A percentile compares a stretch with the other conserved stretches of the same genome.
Evolutionary conservation across 129 eudicot species (phyloP).

Genomic region (Calendula officinalis): DNA sequence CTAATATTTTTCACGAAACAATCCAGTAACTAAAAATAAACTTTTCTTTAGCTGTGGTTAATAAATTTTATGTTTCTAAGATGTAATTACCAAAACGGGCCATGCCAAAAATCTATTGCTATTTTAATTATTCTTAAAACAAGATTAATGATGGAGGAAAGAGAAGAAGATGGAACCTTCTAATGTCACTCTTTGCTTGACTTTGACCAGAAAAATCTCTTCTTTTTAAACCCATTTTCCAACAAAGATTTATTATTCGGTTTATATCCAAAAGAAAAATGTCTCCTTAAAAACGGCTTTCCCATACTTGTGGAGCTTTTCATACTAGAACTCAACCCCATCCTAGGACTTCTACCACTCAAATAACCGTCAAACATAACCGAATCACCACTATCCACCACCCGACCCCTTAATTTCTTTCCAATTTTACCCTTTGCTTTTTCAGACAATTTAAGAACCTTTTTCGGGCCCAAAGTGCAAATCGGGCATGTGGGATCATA

Average conservation of each 20-base stretch:
- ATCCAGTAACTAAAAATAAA: too few relatives aligned
- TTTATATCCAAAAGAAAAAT: constrained; percentile 79
- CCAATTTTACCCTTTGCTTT: constrained; percentile 58
- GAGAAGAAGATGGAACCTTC: constrained; percentile 30
- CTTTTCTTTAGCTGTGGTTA: too few relatives aligned
- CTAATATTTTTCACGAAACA: too few relatives aligned
- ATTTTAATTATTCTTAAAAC: too few relatives aligned
- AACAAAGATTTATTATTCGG: constrained; percentile 42
- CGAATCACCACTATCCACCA: constrained; percentile 45
- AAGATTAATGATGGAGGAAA: background rate
- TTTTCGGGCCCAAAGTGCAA: constrained; percentile 89
- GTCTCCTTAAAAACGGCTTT: constrained; percentile 72
- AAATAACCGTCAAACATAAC: constrained; percentile 41
- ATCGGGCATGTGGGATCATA: constrained; percentile 92
- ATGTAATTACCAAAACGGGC: too few relatives aligned
- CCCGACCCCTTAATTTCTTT: constrained; percentile 57
- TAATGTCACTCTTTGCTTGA: constrained; percentile 64
- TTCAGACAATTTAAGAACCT: constrained; percentile 57
- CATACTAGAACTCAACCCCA: constrained; percentile 67
- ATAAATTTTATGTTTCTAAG: too few relatives aligned
- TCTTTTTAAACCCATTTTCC: constrained; percentile 51
- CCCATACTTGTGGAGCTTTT: constrained; percentile 50
- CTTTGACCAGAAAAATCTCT: constrained; percentile 85
- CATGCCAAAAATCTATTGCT: too few relatives aligned
- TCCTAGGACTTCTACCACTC: constrained; percentile 48